Conservation (phyloP, 257 asterid species). For the Nicotiana knightiana region DNA sequence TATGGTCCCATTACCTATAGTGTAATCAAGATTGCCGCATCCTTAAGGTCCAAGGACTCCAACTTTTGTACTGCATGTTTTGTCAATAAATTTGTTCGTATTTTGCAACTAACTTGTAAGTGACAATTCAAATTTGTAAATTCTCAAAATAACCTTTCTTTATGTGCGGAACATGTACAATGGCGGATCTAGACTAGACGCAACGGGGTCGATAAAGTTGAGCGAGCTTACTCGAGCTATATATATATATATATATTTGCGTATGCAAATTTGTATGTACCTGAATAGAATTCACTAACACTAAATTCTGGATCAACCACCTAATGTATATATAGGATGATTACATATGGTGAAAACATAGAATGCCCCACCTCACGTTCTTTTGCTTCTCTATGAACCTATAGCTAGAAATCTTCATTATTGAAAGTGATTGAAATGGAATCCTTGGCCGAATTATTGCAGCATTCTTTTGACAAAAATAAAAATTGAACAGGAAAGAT, state of each 20-base stretch:
- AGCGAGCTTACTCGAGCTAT: neutral
- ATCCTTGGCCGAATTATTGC: neutral
- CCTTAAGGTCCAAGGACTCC: neutral
- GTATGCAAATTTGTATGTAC: too few species aligned
- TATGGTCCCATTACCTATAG: neutral
- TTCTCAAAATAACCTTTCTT: neutral
- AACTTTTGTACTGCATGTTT: neutral
- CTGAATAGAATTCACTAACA: neutral
- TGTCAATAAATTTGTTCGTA: neutral
- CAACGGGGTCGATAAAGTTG: neutral
- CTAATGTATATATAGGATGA: neutral
- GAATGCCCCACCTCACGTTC: slow-evolving; percentile 4
- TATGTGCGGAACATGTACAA: neutral
- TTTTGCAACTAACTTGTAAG: neutral
- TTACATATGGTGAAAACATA: neutral
- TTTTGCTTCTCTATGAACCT: neutral
- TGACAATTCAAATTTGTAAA: neutral
- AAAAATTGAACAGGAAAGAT: neutral
- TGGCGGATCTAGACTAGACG: neutral
- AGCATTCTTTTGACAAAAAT: neutral
- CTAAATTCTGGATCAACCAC: neutral
- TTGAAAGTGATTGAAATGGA: slow-evolving; percentile 6
- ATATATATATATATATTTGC: too few species aligned
- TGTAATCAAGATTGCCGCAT: neutral
- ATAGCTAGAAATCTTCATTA: neutral